phyloP scores from a whole-genome alignment of 2,329 filamentous ascomycete genomes.

The Pseudogymnoascus sp. region DNA sequence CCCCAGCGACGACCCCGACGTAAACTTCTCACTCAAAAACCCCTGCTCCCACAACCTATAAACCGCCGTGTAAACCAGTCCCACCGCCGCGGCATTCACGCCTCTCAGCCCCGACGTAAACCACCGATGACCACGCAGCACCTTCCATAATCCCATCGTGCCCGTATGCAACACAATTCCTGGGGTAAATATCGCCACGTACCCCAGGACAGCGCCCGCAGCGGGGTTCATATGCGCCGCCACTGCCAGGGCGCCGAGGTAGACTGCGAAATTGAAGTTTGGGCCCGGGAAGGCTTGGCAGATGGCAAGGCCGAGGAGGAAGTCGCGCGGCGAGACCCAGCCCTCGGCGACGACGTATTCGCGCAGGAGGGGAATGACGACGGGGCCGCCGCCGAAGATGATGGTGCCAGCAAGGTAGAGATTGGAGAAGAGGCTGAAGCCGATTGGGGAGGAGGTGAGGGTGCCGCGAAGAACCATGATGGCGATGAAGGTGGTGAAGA shows the following conservation, averaged over 20 bases:
- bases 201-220: slow-evolving; percentile 37
- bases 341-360: slow-evolving; percentile 57
- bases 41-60: slow-evolving; percentile 56
- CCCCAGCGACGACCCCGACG: slow-evolving; percentile 42
- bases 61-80: slow-evolving; percentile 54
- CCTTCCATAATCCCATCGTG: slow-evolving; percentile 47
- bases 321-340: slow-evolving; percentile 63
- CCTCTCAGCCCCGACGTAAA: slow-evolving; percentile 44
- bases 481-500: slow-evolving; percentile 47
- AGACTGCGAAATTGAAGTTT: slow-evolving; percentile 53
- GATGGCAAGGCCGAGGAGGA: slow-evolving; percentile 63
- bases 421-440: slow-evolving; percentile 58
- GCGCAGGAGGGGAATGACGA: slow-evolving; percentile 54
- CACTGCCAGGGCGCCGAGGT: slow-evolving; percentile 43
- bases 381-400: slow-evolving; percentile 47
- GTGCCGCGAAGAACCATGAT: slow-evolving; percentile 44
- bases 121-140: slow-evolving; percentile 36
- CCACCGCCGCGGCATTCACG: slow-evolving; percentile 51
- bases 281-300: slow-evolving; percentile 62
- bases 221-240: slow-evolving; percentile 19
- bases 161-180: slow-evolving; percentile 42
- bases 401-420: slow-evolving; percentile 64
- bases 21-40: slow-evolving; percentile 41
- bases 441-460: slow-evolving; percentile 34
- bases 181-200: slow-evolving; percentile 43